Base-by-base conservation (phyloP, 1,284 basidiomycete genomes). In the Ustilago xerochloae region DNA sequence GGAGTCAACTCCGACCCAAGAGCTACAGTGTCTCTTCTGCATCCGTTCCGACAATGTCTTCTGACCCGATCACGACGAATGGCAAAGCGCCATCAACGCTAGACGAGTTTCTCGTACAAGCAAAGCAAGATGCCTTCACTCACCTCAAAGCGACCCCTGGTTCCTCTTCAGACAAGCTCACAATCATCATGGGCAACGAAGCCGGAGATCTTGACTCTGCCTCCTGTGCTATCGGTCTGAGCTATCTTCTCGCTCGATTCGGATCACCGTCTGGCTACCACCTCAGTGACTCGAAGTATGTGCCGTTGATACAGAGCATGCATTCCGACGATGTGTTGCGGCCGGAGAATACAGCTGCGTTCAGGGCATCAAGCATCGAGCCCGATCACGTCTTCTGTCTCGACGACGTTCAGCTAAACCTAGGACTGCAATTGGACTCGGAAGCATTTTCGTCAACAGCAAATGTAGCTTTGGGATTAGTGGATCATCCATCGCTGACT, bases 301-400 rank as follows among this genome's bases (percentile, higher is more conserved):
- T 94, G 20, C 89, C 96, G 0, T 87, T 98, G 32, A 86, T 92
- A 56, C 91, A 92, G 68, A 91, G 91, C 0, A 87, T 89, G 0
- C 88, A 88, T 6, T 84, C 87, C 1, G 92, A 94, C 82, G 88
- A 97, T 61, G 81, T 82, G 29, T 88, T 98, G 20, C 92, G 96
- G 26, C 90, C 91, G 13, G 96, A 99, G 83, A 99, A 99, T 85
- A 82, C 75, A 26, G 56, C 63, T 29, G 73, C 75, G 5, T 77
- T 71, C 59, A 43, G 66, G 16, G 63, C 65, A 26, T 22, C 75
- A 4, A 56, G 66, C 6, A 62, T 75, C 58, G 6, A 55, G 0
- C 62, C 66, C 6, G 49, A 59, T 1, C 35, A 63, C 30, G 29
- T 78, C 22, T 45, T 80, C 28, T 75, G 51, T 38, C 54, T 80